These are phyloP conservation scores for Coriolopsis trogii DNA, from an alignment of 1,284 basidiomycete genomes.

Conservation along the genomic window DNA sequence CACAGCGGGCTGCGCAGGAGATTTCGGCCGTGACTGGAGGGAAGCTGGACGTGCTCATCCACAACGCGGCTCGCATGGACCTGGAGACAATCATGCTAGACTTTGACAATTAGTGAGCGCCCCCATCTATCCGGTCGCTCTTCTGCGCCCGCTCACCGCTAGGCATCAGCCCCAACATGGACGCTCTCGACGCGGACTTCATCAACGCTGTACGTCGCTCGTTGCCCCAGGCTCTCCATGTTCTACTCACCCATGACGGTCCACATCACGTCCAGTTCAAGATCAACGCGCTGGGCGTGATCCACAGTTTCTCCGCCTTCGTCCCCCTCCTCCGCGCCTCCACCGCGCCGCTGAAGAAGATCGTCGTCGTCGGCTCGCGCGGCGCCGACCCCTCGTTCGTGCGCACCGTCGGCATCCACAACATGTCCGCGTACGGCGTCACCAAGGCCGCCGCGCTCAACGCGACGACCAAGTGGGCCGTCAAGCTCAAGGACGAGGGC, in stretches of 20 bases:
- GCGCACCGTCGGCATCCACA: constrained; percentile 10
- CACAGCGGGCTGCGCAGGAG: constrained; percentile 5
- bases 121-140: neutral
- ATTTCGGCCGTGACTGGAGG: constrained; percentile 7
- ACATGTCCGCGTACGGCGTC: constrained; percentile 34
- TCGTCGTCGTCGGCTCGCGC: constrained; percentile 38
- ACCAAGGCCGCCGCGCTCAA: constrained; percentile 44
- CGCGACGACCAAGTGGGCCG: constrained; percentile 42
- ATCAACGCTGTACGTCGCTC: constrained; percentile 10
- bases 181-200: constrained; percentile 20
- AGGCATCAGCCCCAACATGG: constrained; percentile 12
- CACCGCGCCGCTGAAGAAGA: constrained; percentile 40
- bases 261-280: constrained; percentile 26
- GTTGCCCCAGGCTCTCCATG: neutral
- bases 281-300: constrained; percentile 42
- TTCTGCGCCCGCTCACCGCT: neutral
- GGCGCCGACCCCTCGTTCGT: constrained; percentile 35
- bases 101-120: constrained; percentile 13
- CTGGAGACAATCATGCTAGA: neutral
- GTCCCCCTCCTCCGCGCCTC: constrained; percentile 41
- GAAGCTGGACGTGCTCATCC: constrained; percentile 12
- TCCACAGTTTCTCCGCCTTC: constrained; percentile 41
- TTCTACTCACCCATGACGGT: neutral
- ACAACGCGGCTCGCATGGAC: constrained; percentile 11
- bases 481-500: constrained; percentile 37